Evolutionary conservation across 192 early-diverging fungal genomes (phyloP), one percentile per base, ranked within the genome.

Genomic region (Podila epigama): DNA sequence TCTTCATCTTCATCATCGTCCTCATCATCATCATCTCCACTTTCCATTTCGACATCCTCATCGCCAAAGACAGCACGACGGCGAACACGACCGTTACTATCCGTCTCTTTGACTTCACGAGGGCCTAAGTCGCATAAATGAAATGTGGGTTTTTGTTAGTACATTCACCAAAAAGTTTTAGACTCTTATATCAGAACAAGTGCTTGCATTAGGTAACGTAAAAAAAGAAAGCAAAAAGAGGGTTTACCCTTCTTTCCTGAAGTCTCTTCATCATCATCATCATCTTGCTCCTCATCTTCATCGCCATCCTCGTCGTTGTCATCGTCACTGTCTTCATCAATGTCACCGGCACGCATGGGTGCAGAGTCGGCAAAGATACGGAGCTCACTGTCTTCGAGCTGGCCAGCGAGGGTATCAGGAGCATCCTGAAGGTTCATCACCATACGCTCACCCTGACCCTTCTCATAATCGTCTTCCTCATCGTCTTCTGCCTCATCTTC

Each of bases 401-500:
- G 86, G 51, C 90, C 86, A 33, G 86, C 91, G 31, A 96, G 69
- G 11, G 94, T 96, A 56, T 86, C 79, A 39, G 79, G 69, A 12
- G 88, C 93, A 75, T 95, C 92, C 80, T 99, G 97, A 56, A 99
- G 81, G 66, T 94, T 89, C 70, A 92, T 90, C 25, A 99, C 95
- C 90, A 99, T 93, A 61, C 89, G 87, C 69, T 99, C 96, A 22
- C 97, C 97, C 50, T 66, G 88, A 34, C 66, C 89, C 78, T 75
- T 82, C 54, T 83, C 86, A 35, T 86, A 82, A 34, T 85, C 85
- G 58, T 86, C 79, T 25, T 86, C 79, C 28, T 84, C 72, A 13
- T 79, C 79, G 15, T 73, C 66, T 4, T 83, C 82, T 16, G 63
- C 67, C 29, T 79, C 63, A 22, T 79, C 81, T 56, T 78, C 58